Conservation (phyloP, 2,329 filamentous ascomycete genomes). For the Elsinoe necatrix region DNA sequence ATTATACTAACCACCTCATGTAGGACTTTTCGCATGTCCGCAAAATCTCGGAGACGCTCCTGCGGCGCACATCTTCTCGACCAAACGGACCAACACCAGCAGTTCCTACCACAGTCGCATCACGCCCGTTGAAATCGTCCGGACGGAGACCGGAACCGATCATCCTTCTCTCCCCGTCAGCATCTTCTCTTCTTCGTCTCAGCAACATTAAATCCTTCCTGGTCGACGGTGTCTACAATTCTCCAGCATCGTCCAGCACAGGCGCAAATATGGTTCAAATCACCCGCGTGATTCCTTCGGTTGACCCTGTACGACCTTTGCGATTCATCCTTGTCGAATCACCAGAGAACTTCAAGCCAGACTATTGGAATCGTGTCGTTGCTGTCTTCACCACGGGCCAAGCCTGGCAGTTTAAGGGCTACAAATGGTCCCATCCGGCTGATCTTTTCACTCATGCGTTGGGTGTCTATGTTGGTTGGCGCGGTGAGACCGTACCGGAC, state of each 20-base stretch:
- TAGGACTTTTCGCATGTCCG: constrained; percentile 93
- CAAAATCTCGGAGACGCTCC: constrained; percentile 72
- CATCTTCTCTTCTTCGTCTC: constrained; percentile 88
- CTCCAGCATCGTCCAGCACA: constrained; percentile 53
- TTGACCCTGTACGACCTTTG: constrained; percentile 63
- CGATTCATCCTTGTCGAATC: constrained; percentile 94
- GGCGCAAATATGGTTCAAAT: constrained; percentile 74
- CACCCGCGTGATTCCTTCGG: constrained; percentile 61
- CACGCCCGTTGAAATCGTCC: constrained; percentile 26
- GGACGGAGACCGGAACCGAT: constrained; percentile 64
- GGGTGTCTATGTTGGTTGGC: constrained; percentile 86
- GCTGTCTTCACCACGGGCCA: constrained; percentile 97
- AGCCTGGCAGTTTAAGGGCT: constrained; percentile 96
- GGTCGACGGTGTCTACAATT: constrained; percentile 70
- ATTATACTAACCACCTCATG: constrained; percentile 6
- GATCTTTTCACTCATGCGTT: constrained; percentile 85
- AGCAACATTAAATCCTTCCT: constrained; percentile 94
- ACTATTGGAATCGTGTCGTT: constrained; percentile 93
- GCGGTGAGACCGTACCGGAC: constrained; percentile 69
- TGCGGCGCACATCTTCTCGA: constrained; percentile 45
- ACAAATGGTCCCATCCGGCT: constrained; percentile 84
- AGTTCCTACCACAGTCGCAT: constrained; percentile 18
- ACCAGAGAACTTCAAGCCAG: constrained; percentile 89
- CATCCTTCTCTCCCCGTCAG: constrained; percentile 92
- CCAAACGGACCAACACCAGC: constrained; percentile 42